A percentile compares a stretch with the other conserved stretches of the same genome.
phyloP scores from a whole-genome alignment of 176 grass and related monocot genomes.

The Zea luxurians region DNA sequence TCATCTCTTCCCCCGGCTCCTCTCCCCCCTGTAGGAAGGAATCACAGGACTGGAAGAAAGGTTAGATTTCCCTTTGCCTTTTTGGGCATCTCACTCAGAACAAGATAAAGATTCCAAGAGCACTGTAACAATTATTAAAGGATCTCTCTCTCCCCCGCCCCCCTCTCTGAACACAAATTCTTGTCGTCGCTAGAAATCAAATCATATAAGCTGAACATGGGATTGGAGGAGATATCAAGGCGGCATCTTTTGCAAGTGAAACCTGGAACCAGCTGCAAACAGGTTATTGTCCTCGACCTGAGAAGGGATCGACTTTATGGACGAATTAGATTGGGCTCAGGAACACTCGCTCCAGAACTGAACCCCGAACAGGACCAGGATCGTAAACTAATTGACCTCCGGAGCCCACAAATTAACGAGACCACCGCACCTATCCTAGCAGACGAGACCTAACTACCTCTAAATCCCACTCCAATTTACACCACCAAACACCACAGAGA shows the following conservation, averaged over 20 bases:
- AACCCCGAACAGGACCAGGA: not conserved
- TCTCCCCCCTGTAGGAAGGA: constrained; percentile 27
- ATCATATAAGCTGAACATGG: not conserved
- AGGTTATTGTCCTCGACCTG: not conserved
- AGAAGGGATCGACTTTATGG: constrained; percentile 13
- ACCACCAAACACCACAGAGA: not conserved
- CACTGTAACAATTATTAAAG: constrained; percentile 2
- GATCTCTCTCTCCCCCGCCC: not conserved
- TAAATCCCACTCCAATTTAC: not conserved
- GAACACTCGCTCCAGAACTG: constrained; percentile 24
- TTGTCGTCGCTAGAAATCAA: constrained; percentile 30
- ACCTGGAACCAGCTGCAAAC: constrained; percentile 10
- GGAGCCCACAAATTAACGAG: not conserved
- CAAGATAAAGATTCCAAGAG: constrained; percentile 26
- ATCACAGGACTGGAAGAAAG: constrained; percentile 9
- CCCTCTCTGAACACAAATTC: not conserved
- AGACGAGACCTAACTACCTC: not conserved
- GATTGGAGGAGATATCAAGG: too few relatives aligned
- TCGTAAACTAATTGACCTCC: not conserved
- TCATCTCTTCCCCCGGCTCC: constrained; percentile 39
- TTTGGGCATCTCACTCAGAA: constrained; percentile 9
- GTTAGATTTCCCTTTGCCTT: constrained; percentile 29
- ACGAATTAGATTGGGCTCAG: constrained; percentile 25
- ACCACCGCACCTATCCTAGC: not conserved
- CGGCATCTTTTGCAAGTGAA: constrained; percentile 1